Conservation (phyloP, 2,329 filamentous ascomycete genomes). For the Mariannaea sp. region DNA sequence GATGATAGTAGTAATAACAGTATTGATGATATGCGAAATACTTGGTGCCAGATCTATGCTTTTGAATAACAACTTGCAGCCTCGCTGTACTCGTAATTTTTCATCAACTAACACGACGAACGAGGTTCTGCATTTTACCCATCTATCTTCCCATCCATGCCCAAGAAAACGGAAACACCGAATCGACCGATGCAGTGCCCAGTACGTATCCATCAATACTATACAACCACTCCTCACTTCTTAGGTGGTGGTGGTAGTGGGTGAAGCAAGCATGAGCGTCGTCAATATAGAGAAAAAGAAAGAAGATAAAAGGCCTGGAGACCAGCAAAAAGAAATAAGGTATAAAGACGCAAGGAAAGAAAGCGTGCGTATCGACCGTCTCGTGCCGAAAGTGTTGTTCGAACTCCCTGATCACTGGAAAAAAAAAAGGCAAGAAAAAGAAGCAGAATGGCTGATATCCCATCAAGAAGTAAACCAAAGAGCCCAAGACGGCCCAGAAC, state of each 20-base stretch:
- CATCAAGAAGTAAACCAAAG: conserved; percentile 1
- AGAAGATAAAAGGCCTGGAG: too few species aligned
- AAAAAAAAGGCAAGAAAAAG: conserved; percentile 7
- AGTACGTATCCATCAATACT: conserved; percentile 24
- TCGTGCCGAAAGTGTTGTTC: conserved; percentile 23
- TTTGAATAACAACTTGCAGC: too few species aligned
- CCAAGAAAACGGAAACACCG: conserved; percentile 22
- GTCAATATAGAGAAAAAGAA: conserved; percentile 1
- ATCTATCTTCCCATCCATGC: conserved; percentile 26
- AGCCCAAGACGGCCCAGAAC: conserved; percentile 28
- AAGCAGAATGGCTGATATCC: conserved; percentile 18
- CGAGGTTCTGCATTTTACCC: too few species aligned
- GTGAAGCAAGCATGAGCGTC: conserved; percentile 9
- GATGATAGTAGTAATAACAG: too few species aligned
- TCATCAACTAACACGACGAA: too few species aligned
- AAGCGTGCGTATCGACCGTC: conserved; percentile 19
- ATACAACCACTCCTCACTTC: conserved; percentile 12
- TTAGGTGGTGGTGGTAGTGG: neutral
- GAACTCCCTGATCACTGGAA: conserved; percentile 12
- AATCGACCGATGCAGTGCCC: conserved; percentile 16
- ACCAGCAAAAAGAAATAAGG: conserved; percentile 11
- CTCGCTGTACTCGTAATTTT: too few species aligned
- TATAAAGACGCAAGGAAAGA: conserved; percentile 7
- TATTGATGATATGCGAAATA: too few species aligned
- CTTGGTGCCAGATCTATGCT: too few species aligned